Base-by-base conservation (phyloP, 1,284 basidiomycete species). In the Moesziomyces antarcticus region DNA sequence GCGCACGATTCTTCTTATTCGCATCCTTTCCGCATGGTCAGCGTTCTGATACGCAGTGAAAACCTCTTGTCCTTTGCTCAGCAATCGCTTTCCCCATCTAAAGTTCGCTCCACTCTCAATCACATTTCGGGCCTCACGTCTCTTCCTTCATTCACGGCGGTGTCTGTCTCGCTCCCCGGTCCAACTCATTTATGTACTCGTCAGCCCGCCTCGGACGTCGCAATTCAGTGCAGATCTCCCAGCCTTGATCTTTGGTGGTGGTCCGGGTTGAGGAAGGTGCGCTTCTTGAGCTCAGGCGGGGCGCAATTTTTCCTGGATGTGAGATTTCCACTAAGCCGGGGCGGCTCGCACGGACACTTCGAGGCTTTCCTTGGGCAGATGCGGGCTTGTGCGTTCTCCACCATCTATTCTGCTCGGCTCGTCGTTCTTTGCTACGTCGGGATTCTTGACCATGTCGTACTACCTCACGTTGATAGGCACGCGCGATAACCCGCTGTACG, bases 381-480 rank as follows among this genome's bases (percentile, higher is more conserved):
- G 9, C 45, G 4, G 25, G 1, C 25, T 25, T 13, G 22, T 13
- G 5, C 24, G 10, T 50, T 9, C 33, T 37, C 30, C 49, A 37
- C 33, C n/a, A 21, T 22, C 49, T 13, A 14, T n/a, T 37, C 33
- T 41, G 25, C 35, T 16, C 14, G 8, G 11, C 10, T 13, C 30
- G 30, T 33, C 10, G 6, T 50, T 50, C 49, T 50, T 21, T 21
- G 18, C 20, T 22, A n/a, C n/a, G n/a, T 27, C 37, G 16, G 49
- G 22, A 50, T 20, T 25, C 13, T 16, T 27, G 22, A 51, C 21
- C 27, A 73, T 73, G 71, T 73, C 71, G 10, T 84, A 84, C 74
- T 84, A 83, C 55, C 76, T 84, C 37, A 72, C 68, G 24, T 70
- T 84, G 48, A 77, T 84, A 51, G 80, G 79, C 1, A 77, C 82